A percentile compares a stretch with the other conserved stretches of the same genome.
Evolutionary conservation across 2,329 filamentous ascomycete genomes (phyloP).

Genomic region (Cercospora brassicicola): DNA sequence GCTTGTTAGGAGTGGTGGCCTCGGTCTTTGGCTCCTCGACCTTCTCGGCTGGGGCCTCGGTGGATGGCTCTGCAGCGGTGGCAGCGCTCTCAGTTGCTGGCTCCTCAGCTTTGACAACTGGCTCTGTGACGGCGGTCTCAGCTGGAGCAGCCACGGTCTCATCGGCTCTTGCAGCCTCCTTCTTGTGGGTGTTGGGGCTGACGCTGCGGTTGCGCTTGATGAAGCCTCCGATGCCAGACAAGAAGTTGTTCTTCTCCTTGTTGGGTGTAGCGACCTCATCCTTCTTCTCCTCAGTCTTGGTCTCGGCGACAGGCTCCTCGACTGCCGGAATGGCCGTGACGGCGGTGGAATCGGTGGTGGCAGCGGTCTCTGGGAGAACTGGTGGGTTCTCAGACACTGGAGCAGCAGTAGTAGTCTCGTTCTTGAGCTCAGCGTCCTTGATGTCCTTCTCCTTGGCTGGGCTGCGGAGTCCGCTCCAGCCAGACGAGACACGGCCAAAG

Average conservation of each 20-base stretch:
- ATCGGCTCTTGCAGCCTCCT: constrained; percentile 40
- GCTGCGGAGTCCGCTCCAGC: constrained; percentile 61
- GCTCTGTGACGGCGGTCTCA: constrained; percentile 33
- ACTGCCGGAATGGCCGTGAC: constrained; percentile 39
- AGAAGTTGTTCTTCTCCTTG: constrained; percentile 41
- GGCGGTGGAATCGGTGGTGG: constrained; percentile 42
- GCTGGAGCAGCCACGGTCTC: constrained; percentile 30
- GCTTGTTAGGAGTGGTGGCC: constrained; percentile 35
- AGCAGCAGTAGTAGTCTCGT: constrained; percentile 53
- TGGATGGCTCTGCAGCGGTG: constrained; percentile 35
- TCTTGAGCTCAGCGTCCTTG: constrained; percentile 65
- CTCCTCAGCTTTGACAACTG: constrained; percentile 31
- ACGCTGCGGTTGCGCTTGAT: constrained; percentile 40
- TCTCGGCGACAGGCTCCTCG: constrained; percentile 39
- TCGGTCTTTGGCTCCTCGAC: constrained; percentile 28
- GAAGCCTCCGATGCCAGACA: constrained; percentile 34
- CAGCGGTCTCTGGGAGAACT: constrained; percentile 42
- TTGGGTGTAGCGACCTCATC: constrained; percentile 38
- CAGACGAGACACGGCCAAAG: constrained; percentile 62
- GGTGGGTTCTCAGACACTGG: constrained; percentile 41
- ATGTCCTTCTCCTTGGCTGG: constrained; percentile 66
- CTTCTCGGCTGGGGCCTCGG: constrained; percentile 29
- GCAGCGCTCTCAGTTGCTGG: constrained; percentile 33
- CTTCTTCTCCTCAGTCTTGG: constrained; percentile 45
- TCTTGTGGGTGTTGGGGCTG: constrained; percentile 40